Conservation (phyloP, 345 rosid species). For the Eucalyptus marginata region DNA sequence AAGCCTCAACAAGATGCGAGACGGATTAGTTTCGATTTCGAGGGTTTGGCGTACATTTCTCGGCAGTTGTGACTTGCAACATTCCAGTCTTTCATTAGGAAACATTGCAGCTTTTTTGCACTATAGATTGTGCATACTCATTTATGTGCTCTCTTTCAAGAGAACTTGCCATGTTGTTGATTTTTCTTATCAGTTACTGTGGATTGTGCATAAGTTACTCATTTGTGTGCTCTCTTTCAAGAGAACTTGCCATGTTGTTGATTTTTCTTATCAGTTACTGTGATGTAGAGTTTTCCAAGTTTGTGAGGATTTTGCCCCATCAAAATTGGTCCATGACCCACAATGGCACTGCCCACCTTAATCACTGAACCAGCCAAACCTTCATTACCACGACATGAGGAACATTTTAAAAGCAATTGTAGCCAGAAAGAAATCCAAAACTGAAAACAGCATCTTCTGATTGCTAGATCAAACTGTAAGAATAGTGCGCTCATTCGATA, state of each 20-base stretch:
- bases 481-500: background rate
- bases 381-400: background rate
- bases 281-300: background rate
- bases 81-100: background rate
- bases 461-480: background rate
- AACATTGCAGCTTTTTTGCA: background rate
- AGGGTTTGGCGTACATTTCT: background rate
- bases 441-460: background rate
- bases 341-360: background rate
- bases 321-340: background rate
- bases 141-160: background rate
- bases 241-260: background rate
- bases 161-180: background rate
- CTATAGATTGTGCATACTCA: background rate
- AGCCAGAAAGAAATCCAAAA: background rate
- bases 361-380: background rate
- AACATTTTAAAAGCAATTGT: background rate
- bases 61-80: constrained; percentile 28
- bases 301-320: background rate
- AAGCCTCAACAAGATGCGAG: background rate
- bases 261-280: background rate
- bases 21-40: background rate
- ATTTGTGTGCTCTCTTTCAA: background rate
- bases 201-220: background rate
- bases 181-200: background rate